Base-by-base conservation (phyloP, 2,329 filamentous ascomycete genomes). In the Calonectria hawksworthii region DNA sequence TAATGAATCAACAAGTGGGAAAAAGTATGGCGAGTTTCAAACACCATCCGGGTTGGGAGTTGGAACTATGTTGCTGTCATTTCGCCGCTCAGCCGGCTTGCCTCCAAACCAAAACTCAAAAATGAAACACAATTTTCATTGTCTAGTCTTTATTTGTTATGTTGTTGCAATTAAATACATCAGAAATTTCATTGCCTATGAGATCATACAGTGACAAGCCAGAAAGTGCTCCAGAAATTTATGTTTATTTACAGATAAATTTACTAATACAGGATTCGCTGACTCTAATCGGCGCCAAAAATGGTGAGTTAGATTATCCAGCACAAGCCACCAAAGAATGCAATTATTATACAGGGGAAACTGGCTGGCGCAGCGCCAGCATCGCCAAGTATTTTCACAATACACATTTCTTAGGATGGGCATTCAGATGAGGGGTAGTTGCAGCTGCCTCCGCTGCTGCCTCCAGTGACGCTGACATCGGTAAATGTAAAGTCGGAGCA, bases 401-500 rank as follows among this genome's bases (percentile, higher is more conserved):
- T 3, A 41, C 16, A 41, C 21, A 47, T 23, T 13, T 10, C 8
- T 94, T 77, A 93, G 5, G 72, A 47, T 7, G 72, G 72, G 61
- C 72, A 74, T 18, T 38, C 72, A 2, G 72, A 71, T 14, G 72
- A 74, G 5, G 73, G 73, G 30, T 75, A 75, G 73, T 75, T 75
- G 70, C 73, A 75, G 73, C 73, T 75, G 0, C 73, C 70, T 23
- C 70, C 73, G n/a, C 41, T 61, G 59, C 73, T 72, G 68, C 90
- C 90, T 51, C 90, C 90, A 16, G 88, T 88, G 51, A 91, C 83
- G 44, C 72, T 79, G 68, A 88, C 86, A 50, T 82, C 85, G n/a
- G 79, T 83, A 86, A 87, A 91, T n/a, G 85, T 88, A 86, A 89
- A 92, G 80, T 86, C 83, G 51, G 84, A 83, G 21, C 87, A 88